Conservation (phyloP, 306 rosid genomes). For the Prosopis cineraria region DNA sequence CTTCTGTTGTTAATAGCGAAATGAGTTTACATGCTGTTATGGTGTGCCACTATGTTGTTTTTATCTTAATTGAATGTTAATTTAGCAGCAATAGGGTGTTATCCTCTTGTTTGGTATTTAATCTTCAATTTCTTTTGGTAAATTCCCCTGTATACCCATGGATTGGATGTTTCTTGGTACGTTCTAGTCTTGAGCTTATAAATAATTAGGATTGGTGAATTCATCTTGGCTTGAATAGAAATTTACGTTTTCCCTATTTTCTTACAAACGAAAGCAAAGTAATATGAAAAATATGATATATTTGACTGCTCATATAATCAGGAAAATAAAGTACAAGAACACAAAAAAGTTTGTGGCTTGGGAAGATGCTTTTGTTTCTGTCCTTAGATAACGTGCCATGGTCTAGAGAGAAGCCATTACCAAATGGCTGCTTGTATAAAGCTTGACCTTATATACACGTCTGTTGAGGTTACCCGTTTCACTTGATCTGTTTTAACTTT, state of each 20-base stretch:
- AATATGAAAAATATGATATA: background rate
- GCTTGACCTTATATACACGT: background rate
- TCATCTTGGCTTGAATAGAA: background rate
- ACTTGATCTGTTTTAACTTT: background rate
- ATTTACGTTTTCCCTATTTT: background rate
- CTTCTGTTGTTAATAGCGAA: background rate
- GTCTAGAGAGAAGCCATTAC: background rate
- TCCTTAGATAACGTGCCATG: background rate
- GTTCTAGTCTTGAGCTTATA: background rate
- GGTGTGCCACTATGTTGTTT: background rate
- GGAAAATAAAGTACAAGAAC: background rate
- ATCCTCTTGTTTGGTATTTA: background rate
- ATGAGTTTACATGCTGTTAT: background rate
- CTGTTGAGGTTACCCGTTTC: background rate
- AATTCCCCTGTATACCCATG: background rate
- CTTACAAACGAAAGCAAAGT: background rate
- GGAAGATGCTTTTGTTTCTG: background rate
- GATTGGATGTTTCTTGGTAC: conserved; percentile 5
- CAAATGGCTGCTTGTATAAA: background rate
- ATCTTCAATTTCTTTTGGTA: background rate
- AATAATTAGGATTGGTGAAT: background rate
- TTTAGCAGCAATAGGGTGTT: background rate
- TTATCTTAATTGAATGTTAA: background rate
- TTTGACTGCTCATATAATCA: background rate
- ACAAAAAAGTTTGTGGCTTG: background rate